Percentiles rank a stretch among this genome's conserved stretches.
phyloP scores from a whole-genome alignment of 2,329 filamentous ascomycete genomes.

The Elsinoe perseae region DNA sequence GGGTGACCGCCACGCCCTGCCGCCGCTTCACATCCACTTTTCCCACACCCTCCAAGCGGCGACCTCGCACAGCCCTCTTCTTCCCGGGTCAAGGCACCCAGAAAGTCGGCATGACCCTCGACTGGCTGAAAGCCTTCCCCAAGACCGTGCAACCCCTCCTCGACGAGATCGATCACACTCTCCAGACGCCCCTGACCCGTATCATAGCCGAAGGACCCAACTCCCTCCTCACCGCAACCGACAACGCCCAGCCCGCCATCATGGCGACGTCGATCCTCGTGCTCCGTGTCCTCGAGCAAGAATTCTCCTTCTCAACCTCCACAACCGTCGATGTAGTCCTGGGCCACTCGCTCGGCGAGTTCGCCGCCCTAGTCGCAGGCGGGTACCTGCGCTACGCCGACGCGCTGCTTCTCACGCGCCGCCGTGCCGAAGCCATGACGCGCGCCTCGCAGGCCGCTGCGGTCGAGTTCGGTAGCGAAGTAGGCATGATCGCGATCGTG shows the following conservation, averaged over 20 bases:
- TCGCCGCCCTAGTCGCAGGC: conserved; percentile 78
- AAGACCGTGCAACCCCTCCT: conserved; percentile 65
- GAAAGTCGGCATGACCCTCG: conserved; percentile 35
- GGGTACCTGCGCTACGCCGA: conserved; percentile 72
- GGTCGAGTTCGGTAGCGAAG: conserved; percentile 64
- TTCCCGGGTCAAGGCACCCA: conserved; percentile 34
- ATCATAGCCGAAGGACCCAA: conserved; percentile 76
- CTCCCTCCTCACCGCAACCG: conserved; percentile 66
- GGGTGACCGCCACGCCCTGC: neutral
- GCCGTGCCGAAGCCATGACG: conserved; percentile 75
- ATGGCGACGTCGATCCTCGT: conserved; percentile 93
- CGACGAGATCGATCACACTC: conserved; percentile 73
- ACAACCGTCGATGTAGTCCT: conserved; percentile 73
- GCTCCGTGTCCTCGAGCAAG: conserved; percentile 73
- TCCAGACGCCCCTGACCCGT: conserved; percentile 66
- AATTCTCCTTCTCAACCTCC: conserved; percentile 67
- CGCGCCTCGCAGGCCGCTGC: conserved; percentile 61
- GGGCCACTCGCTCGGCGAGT: conserved; percentile 88
- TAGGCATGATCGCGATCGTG: conserved; percentile 90
- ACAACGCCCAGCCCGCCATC: conserved; percentile 88
- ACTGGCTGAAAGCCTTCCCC: conserved; percentile 84
- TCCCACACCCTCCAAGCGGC: neutral
- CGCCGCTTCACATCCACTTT: conserved; percentile 2
- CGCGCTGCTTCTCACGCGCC: conserved; percentile 67
- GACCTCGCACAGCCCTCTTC: conserved; percentile 30